These are phyloP conservation scores for Syzygium malaccense DNA, from an alignment of 441 rosid genomes.

Conservation along the genomic window DNA sequence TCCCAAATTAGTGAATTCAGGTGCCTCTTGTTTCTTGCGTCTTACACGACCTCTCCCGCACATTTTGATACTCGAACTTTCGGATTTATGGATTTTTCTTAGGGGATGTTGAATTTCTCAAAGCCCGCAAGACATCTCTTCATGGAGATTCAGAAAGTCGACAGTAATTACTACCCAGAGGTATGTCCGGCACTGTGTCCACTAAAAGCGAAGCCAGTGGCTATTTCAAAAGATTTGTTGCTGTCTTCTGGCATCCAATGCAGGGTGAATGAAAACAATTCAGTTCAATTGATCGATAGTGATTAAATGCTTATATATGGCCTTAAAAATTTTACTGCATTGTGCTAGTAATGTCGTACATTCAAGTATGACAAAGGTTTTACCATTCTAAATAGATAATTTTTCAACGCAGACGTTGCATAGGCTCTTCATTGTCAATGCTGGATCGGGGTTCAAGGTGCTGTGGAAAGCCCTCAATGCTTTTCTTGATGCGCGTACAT, in stretches of 20 bases:
- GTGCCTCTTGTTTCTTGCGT: too few relatives aligned
- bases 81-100: slow-evolving; percentile 2
- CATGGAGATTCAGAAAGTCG: slow-evolving; percentile 60
- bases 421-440: slow-evolving; percentile 47
- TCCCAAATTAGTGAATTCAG: too few relatives aligned
- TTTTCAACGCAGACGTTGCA: slow-evolving; percentile 30
- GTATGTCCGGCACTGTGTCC: slow-evolving; percentile 6
- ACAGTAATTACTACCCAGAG: slow-evolving; percentile 68
- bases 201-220: background rate
- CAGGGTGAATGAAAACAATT: background rate
- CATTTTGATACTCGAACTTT: background rate
- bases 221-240: background rate
- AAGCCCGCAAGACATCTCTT: slow-evolving; percentile 57
- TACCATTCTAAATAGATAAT: background rate
- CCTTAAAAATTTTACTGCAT: background rate
- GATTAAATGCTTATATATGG: background rate
- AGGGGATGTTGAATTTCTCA: slow-evolving; percentile 61
- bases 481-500: slow-evolving; percentile 47
- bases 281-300: background rate
- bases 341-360: background rate
- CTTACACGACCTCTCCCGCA: background rate
- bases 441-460: slow-evolving; percentile 55
- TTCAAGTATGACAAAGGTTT: background rate
- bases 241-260: background rate
- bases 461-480: slow-evolving; percentile 54